Base-by-base conservation (phyloP, 1,284 basidiomycete genomes). In the Trametes hirsuta region DNA sequence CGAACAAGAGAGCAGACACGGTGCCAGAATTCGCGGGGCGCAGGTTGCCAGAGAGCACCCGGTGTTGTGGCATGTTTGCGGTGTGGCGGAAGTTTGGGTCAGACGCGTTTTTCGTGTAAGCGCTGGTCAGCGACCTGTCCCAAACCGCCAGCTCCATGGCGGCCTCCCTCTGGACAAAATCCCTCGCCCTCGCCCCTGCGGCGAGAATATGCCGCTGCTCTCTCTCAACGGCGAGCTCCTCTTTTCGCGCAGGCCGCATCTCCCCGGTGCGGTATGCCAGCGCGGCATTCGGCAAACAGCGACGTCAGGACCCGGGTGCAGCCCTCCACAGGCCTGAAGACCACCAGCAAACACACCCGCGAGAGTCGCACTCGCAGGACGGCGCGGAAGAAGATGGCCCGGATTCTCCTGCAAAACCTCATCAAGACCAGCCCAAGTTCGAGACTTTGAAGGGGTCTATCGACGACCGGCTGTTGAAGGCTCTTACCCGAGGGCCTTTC, bases 401-500 rank as follows among this genome's bases (percentile, higher is more conserved):
- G 30, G 41, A 22, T 40, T 25, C 12, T 37, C 34, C 34, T 4
- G 24, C 35, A 2, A n/a, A 34, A 6, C 24, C 59, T 14, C 35
- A 63, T 24, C 24, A 45, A 2, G 70, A 70, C 24, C 66, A 66
- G 63, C 70, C 69, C 12, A 53, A 42, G 24, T 87, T 87, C 71
- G 55, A 67, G 24, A 71, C 75, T 14, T 72, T 88, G 24, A 72
- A 79, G 64, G 77, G 73, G 24, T 69, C 70, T 18, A 66, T 88
- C 61, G 72, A 76, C 51, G 62, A 71, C 18, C 70, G 78, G 6
- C 86, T 88, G 0, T 76, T 92, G 36, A 80, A 82, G 62, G 88
- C 92, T 6, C 80, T 95, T 57, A 88, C 82, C 0, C 71, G 76
- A 48, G 78, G 76, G 39, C 94, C 94, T 0, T 92, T 95, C 81